Evolutionary conservation across 2,329 filamentous ascomycete genomes (phyloP).

Genomic region (Biscogniauxia mediterranea): DNA sequence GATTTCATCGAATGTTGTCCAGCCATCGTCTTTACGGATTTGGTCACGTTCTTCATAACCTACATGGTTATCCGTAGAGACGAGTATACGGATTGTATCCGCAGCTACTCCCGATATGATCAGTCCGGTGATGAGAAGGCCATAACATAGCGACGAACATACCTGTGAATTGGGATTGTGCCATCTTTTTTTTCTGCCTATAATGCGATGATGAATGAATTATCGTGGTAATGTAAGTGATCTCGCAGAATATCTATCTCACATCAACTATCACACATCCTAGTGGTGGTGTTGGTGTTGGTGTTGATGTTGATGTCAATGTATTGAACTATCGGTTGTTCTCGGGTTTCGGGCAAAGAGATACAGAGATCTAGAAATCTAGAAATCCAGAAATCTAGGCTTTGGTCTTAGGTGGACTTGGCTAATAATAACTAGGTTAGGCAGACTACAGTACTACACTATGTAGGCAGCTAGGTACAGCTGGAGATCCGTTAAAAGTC

Average conservation of each 20-base stretch:
- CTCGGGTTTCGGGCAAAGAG: neutral
- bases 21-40: constrained; percentile 94
- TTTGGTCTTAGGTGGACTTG: neutral
- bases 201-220: neutral
- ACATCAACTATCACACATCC: neutral
- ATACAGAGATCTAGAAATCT: too few species aligned
- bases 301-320: neutral
- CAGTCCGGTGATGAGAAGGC: neutral
- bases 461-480: neutral
- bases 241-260: neutral
- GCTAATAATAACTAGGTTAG: neutral
- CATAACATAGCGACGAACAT: constrained; percentile 1
- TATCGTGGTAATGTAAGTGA: neutral
- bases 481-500: neutral
- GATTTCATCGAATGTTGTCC: constrained; percentile 93
- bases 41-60: constrained; percentile 92
- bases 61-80: constrained; percentile 97
- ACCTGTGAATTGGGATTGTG: constrained; percentile 26
- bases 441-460: too few species aligned
- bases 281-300: neutral
- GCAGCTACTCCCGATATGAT: constrained; percentile 40
- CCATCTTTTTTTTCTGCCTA: constrained; percentile 19
- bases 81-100: constrained; percentile 90
- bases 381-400: too few species aligned
- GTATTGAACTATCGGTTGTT: too few species aligned